Conservation (phyloP, 2,329 filamentous ascomycete genomes). For the Aspergillus candidus region DNA sequence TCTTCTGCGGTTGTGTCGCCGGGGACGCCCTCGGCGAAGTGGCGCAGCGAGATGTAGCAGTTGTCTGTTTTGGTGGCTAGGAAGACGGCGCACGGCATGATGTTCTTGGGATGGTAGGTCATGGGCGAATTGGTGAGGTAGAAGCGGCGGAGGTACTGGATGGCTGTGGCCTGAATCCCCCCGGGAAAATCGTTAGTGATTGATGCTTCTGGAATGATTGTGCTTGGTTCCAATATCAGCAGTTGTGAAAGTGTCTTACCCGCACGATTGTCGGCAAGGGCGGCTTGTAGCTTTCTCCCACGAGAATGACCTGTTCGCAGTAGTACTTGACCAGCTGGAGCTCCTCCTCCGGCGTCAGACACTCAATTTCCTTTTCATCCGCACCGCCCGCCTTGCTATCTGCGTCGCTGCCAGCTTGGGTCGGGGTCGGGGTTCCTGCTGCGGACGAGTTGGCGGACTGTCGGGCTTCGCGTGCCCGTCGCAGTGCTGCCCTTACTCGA, state of each 20-base stretch:
- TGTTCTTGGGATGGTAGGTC: constrained; percentile 87
- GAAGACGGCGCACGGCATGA: constrained; percentile 86
- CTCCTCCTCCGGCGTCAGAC: constrained; percentile 79
- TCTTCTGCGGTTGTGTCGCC: constrained; percentile 70
- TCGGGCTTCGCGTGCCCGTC: constrained; percentile 38
- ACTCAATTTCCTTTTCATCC: constrained; percentile 55
- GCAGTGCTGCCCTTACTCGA: constrained; percentile 54
- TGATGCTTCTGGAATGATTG: too few relatives aligned
- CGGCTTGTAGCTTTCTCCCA: constrained; percentile 54
- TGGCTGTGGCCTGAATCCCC: constrained; percentile 60
- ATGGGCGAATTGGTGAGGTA: constrained; percentile 94
- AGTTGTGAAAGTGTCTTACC: constrained; percentile 31
- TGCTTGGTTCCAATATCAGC: too few relatives aligned
- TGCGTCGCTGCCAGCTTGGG: constrained; percentile 23
- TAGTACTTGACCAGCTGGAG: constrained; percentile 74
- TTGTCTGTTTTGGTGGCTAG: constrained; percentile 91
- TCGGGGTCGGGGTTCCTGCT: constrained; percentile 26
- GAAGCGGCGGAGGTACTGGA: constrained; percentile 87
- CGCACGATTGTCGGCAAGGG: constrained; percentile 55
- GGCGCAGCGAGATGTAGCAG: constrained; percentile 60
- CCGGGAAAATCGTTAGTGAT: not conserved
- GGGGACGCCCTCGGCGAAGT: constrained; percentile 64
- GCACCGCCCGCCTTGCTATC: constrained; percentile 24
- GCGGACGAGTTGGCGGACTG: constrained; percentile 28
- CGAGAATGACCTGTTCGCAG: constrained; percentile 53